Evolutionary conservation across 1,284 basidiomycete genomes (phyloP), one percentile per base, ranked within the genome.

Genomic region (Apiotrichum akiyoshidainum): DNA sequence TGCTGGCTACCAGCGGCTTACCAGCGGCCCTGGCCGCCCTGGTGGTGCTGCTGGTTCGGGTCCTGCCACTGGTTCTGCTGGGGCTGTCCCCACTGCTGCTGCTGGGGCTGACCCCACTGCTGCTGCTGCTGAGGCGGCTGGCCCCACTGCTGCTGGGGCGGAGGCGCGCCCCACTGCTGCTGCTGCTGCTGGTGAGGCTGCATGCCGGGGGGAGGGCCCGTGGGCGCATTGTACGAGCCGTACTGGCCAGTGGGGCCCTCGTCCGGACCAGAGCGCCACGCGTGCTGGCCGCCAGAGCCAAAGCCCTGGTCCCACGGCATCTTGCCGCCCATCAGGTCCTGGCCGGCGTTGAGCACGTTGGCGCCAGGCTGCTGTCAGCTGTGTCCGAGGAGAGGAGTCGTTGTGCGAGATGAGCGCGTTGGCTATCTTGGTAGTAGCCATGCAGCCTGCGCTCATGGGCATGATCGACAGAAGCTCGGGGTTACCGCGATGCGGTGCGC

Each of bases 301-400:
- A 79, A 79, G 33, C 72, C 71, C 61, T 73, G 73, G 34, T 75
- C 60, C 71, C 78, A 76, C 5, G 78, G 78, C 70, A 72, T 73
- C 61, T 77, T 78, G 37, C 78, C 77, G 11, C 64, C 52, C 39
- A 76, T 54, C 12, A 78, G 61, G 53, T 79, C 77, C 58, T 78
- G 74, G 17, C 75, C 78, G 35, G 72, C 71, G 44, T 78, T 78
- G 39, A 78, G 59, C 4, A 73, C 55, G 7, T 57, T 52, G 2
- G 73, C 71, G 14, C 76, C 76, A 35, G 60, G 65, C 51, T 61
- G 48, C 14, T 4, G 34, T 48, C 37, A 47, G 56, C 22, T 26
- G 5, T 7, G 45, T n/a, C 14, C 35, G 5, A 37, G 34, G 1
- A 19, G 31, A 6, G 11, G 6, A n/a, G n/a, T n/a, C n/a, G n/a